Conservation (phyloP, 345 rosid species). For the Citrus medica region DNA sequence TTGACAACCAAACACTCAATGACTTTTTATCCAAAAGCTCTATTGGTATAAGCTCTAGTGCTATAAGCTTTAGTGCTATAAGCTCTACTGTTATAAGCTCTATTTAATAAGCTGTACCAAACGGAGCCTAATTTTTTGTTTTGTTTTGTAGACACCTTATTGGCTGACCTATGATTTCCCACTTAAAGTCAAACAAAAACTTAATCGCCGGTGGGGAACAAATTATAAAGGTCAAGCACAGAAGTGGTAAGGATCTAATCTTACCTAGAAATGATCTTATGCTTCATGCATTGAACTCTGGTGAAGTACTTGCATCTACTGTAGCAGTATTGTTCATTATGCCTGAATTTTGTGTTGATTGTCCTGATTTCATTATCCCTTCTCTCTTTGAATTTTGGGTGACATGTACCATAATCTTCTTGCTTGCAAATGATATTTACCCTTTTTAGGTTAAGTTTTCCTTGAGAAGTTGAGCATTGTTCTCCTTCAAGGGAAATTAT, state of each 20-base stretch:
- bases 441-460: neutral
- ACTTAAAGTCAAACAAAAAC: constrained; percentile 35
- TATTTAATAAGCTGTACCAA: too few relatives aligned
- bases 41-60: too few relatives aligned
- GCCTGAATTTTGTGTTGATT: neutral
- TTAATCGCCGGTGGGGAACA: constrained; percentile 56
- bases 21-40: too few relatives aligned
- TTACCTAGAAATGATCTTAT: neutral
- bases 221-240: constrained; percentile 84
- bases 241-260: constrained; percentile 48
- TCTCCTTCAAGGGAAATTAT: neutral
- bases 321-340: neutral
- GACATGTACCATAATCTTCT: neutral
- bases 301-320: neutral
- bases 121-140: constrained; percentile 3
- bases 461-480: too few relatives aligned
- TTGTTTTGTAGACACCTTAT: constrained; percentile 51
- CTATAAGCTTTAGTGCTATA: too few relatives aligned
- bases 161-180: constrained; percentile 83
- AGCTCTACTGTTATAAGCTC: too few relatives aligned
- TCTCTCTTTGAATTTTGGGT: neutral
- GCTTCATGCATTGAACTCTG: neutral
- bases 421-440: neutral
- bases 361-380: neutral
- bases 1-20: too few relatives aligned